These are phyloP conservation scores for Malus sieversii DNA, from an alignment of 306 rosid species.

Conservation along the genomic window DNA sequence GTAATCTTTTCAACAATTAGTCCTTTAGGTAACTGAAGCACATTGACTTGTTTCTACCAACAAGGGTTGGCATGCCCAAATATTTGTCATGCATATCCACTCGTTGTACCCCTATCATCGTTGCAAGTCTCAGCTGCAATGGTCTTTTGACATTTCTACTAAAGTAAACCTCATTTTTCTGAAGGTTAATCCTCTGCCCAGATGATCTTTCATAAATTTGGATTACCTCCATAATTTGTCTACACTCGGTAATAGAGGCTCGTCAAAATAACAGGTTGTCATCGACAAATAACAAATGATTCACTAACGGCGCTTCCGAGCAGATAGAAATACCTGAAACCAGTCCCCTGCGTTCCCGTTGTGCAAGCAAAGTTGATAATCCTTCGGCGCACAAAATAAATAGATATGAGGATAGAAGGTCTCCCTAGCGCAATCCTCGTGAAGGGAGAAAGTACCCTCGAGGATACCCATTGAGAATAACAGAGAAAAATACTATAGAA, in stretches of 20 bases:
- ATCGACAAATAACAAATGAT: too few species aligned
- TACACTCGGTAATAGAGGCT: not conserved
- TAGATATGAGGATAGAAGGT: not conserved
- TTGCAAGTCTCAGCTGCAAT: too few species aligned
- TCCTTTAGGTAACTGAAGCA: too few species aligned
- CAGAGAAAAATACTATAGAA: too few species aligned
- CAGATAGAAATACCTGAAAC: not conserved
- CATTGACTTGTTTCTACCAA: not conserved
- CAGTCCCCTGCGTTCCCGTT: accelerated
- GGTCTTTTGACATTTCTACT: too few species aligned
- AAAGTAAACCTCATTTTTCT: too few species aligned
- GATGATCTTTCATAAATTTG: not conserved
- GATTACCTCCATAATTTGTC: too few species aligned
- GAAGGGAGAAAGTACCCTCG: too few species aligned
- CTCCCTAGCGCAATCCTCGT: not conserved
- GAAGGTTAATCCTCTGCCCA: not conserved
- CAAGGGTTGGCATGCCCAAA: not conserved
- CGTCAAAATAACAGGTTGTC: too few species aligned
- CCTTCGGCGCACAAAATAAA: not conserved
- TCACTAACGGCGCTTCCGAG: not conserved
- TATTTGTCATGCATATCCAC: not conserved
- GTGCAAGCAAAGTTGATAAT: not conserved
- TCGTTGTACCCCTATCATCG: not conserved
- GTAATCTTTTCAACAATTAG: too few species aligned
- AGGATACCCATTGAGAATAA: too few species aligned